Evolutionary conservation across 2,329 filamentous ascomycete genomes (phyloP).

Genomic region (Didymella keratinophila): DNA sequence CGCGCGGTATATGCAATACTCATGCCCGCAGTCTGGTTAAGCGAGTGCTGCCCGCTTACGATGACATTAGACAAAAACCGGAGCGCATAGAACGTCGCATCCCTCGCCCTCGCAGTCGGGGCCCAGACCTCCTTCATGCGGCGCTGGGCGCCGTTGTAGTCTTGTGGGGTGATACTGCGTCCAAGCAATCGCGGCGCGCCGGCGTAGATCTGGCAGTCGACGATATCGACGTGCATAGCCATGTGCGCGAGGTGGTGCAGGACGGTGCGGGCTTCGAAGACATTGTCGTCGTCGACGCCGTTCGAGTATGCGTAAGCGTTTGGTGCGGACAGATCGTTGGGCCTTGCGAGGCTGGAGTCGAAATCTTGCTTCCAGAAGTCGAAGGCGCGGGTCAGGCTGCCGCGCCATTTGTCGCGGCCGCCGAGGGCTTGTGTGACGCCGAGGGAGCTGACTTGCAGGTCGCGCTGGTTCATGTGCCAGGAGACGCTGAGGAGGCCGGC

Average conservation of each 20-base stretch:
- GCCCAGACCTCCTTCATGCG: slow-evolving; percentile 92
- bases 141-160: slow-evolving; percentile 79
- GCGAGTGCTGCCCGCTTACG: slow-evolving; percentile 63
- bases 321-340: slow-evolving; percentile 45
- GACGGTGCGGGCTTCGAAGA: slow-evolving; percentile 88
- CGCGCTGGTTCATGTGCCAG: slow-evolving; percentile 97
- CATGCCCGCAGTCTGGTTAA: slow-evolving; percentile 24
- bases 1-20: slow-evolving; percentile 74
- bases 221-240: slow-evolving; percentile 96
- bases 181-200: slow-evolving; percentile 85
- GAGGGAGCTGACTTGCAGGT: slow-evolving; percentile 88
- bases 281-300: slow-evolving; percentile 66
- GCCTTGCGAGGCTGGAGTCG: slow-evolving; percentile 77
- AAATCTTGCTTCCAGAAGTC: slow-evolving; percentile 95
- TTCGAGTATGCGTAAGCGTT: slow-evolving; percentile 44
- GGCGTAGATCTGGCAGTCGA: slow-evolving; percentile 97
- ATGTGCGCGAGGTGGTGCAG: slow-evolving; percentile 95
- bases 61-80: slow-evolving; percentile 89
- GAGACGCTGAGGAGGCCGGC: slow-evolving; percentile 90
- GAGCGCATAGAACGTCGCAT: slow-evolving; percentile 91
- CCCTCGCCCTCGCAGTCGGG: slow-evolving; percentile 82
- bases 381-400: slow-evolving; percentile 83
- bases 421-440: slow-evolving; percentile 82
- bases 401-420: slow-evolving; percentile 89
- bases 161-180: slow-evolving; percentile 80